A percentile compares a stretch with the other conserved stretches of the same genome.
Evolutionary conservation across 768 basidiomycete genomes (phyloP).

Genomic region (Auricularia sp.): DNA sequence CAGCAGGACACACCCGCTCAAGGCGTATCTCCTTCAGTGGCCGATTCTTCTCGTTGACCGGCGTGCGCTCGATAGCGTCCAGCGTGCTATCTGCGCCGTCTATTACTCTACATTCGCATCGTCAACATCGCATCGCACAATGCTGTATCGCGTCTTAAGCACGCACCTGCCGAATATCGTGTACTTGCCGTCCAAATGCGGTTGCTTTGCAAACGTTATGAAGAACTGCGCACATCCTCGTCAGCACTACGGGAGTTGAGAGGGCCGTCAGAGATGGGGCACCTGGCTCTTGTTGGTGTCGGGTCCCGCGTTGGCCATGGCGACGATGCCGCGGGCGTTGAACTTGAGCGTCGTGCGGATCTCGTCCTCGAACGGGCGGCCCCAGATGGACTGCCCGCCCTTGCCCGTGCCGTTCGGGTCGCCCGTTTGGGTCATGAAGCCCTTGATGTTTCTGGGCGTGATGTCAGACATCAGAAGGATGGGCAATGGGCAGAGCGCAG

Average conservation of each 20-base stretch:
- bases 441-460: slow-evolving; percentile 66
- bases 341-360: slow-evolving; percentile 95
- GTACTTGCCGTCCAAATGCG: slow-evolving; percentile 89
- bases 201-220: slow-evolving; percentile 83
- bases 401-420: slow-evolving; percentile 88
- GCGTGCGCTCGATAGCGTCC: slow-evolving; percentile 87
- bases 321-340: slow-evolving; percentile 87
- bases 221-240: slow-evolving; percentile 50
- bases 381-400: slow-evolving; percentile 96
- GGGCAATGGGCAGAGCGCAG: neutral
- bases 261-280: too few species aligned
- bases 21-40: slow-evolving; percentile 81
- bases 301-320: slow-evolving; percentile 95
- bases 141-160: neutral
- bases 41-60: slow-evolving; percentile 84
- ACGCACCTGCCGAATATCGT: slow-evolving; percentile 79
- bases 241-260: slow-evolving; percentile 28
- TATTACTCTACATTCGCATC: slow-evolving; percentile 53
- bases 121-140: neutral
- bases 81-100: slow-evolving; percentile 92
- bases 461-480: neutral
- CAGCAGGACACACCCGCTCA: slow-evolving; percentile 45
- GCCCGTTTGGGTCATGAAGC: slow-evolving; percentile 93
- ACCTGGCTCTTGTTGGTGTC: slow-evolving; percentile 74
- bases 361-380: slow-evolving; percentile 84